These are phyloP conservation scores for Penicillium flavigenum DNA, from an alignment of 495 filamentous ascomycete species.

Conservation along the genomic window DNA sequence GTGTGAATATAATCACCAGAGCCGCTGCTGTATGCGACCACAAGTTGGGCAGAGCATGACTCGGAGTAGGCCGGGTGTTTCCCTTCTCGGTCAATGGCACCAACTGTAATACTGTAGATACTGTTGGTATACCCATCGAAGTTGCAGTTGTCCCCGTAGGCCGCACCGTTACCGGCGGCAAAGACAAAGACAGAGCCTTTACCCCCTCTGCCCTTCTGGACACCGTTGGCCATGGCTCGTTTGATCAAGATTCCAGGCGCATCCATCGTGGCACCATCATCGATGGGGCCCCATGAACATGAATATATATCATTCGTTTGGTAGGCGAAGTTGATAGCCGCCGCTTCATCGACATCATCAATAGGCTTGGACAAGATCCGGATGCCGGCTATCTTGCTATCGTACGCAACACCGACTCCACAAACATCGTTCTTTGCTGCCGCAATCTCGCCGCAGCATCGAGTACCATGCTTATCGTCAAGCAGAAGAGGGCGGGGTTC, in stretches of 20 bases:
- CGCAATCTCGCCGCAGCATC: constrained; percentile 91
- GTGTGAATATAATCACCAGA: constrained; percentile 87
- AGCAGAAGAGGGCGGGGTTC: constrained; percentile 76
- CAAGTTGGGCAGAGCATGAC: constrained; percentile 89
- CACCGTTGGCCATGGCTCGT: constrained; percentile 84
- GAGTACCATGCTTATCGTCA: constrained; percentile 88
- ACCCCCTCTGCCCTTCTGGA: constrained; percentile 81
- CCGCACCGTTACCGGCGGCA: constrained; percentile 91
- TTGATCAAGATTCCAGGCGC: constrained; percentile 85
- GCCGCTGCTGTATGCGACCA: constrained; percentile 95
- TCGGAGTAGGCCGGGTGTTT: constrained; percentile 91
- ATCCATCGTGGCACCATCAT: constrained; percentile 92
- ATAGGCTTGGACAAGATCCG: constrained; percentile 91
- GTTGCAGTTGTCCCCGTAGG: constrained; percentile 92
- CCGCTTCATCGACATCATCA: constrained; percentile 86
- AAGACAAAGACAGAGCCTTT: constrained; percentile 96
- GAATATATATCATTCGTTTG: constrained; percentile 96
- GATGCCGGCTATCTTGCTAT: constrained; percentile 83
- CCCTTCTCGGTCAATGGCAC: constrained; percentile 84
- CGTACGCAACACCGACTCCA: constrained; percentile 90
- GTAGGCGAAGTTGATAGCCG: constrained; percentile 86
- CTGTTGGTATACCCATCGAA: constrained; percentile 99
- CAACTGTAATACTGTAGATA: constrained; percentile 97
- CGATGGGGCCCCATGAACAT: constrained; percentile 95
- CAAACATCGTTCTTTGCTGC: constrained; percentile 92